Base-by-base conservation (phyloP, 1,284 basidiomycete genomes). In the Sanghuangporus weigelae region DNA sequence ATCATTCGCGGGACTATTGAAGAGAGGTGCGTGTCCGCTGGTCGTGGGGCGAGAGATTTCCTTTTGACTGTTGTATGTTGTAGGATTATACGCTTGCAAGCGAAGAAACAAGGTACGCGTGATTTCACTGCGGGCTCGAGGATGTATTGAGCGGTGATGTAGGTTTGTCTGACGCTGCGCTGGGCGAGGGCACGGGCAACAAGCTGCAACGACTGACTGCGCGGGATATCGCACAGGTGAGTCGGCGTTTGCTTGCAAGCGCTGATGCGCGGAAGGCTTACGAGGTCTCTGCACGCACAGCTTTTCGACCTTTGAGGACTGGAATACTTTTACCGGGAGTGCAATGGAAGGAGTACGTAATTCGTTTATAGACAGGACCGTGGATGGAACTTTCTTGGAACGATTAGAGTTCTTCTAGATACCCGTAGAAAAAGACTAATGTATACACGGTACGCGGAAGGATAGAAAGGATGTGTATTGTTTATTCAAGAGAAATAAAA, bases 1-100 rank as follows among this genome's bases (percentile, higher is more conserved):
- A 81, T 89, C 12, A 81, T 89, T 5, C 77, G 79, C 62, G 73
- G 88, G 67, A 88, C 87, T 2, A 86, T 89, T 40, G 87, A 89
- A 73, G 86, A 89, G 67, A 82, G 87, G 85, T 85, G 67, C n/a
- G 78, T 70, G 44, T 46, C 16, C 19, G 8, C 14, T 1, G 19
- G 44, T 7, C 19, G 7, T 46, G 7, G 3, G 44, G 16, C n/a
- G 4, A 42, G 7, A 5, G 1, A 19, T 21, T 46, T 5, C 16
- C 21, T 7, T 14, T 46, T 14, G 44, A 7, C 21, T 16, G 21
- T 46, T 46, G 10, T 46, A 5, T 46, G 7, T 46, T 46, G 3
- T 60, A 87, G 86, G 31, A 85, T 89, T 81, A 74, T 89, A 48
- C 73, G 76, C 36, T 73, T 89, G 16, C 87, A 89, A 69, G 85